A percentile compares a stretch with the other conserved stretches of the same genome.
phyloP scores from a whole-genome alignment of 176 grass and related monocot species.

The Zea luxurians region DNA sequence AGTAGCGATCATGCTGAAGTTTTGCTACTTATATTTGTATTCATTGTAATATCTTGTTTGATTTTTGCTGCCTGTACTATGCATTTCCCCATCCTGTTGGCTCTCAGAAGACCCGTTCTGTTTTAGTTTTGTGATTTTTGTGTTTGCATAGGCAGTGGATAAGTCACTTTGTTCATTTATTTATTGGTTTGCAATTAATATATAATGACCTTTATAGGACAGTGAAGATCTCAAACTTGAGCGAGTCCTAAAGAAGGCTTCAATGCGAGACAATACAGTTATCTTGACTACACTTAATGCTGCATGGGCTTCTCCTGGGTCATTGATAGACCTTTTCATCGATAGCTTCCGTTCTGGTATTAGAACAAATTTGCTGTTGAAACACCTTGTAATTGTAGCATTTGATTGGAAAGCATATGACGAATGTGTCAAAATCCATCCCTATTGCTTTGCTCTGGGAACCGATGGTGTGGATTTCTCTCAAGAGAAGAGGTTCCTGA shows the following conservation, averaged over 20 bases:
- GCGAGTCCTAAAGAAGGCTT: conserved; percentile 52
- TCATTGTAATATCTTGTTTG: background rate
- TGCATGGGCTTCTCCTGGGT: conserved; percentile 72
- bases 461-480: conserved; percentile 65
- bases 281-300: conserved; percentile 75
- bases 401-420: conserved; percentile 64
- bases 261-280: conserved; percentile 61
- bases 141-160: background rate
- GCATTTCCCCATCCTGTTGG: background rate
- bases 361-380: conserved; percentile 51
- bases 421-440: conserved; percentile 56
- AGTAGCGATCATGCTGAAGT: background rate
- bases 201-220: conserved; percentile 47
- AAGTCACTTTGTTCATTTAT: conserved; percentile 8
- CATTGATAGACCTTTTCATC: conserved; percentile 66
- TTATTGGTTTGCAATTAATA: conserved; percentile 28
- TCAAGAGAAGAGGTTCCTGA: conserved; percentile 70
- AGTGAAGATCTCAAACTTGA: conserved; percentile 62
- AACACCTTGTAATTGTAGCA: conserved; percentile 61
- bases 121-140: conserved; percentile 11
- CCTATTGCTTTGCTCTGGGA: conserved; percentile 62
- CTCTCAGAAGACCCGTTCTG: background rate
- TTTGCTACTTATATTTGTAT: background rate
- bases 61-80: background rate
- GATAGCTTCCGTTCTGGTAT: conserved; percentile 53